A percentile compares a stretch with the other conserved stretches of the same genome.
Conservation (phyloP, 192 early-diverging fungal genomes). For the Backusella parvicylindrica region DNA sequence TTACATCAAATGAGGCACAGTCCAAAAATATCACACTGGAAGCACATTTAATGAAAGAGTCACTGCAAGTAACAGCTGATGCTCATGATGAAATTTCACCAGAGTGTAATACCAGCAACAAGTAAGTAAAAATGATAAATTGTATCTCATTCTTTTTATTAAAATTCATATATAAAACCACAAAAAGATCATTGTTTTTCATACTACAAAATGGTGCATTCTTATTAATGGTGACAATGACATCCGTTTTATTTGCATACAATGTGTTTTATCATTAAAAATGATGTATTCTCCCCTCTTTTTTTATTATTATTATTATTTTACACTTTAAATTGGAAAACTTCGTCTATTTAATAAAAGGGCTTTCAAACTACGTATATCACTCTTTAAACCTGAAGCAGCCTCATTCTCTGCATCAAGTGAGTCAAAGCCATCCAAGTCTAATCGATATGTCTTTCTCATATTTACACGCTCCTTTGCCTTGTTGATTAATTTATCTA, state of each 20-base stretch:
- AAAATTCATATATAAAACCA: background rate
- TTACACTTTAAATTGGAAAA: constrained; percentile 27
- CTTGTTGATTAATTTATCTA: background rate
- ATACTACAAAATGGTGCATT: background rate
- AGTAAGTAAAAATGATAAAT: background rate
- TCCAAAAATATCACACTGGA: background rate
- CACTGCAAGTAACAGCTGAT: background rate
- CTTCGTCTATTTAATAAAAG: constrained; percentile 46
- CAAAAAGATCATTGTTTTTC: background rate
- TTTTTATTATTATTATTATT: background rate
- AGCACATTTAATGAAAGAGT: background rate
- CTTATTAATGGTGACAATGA: background rate
- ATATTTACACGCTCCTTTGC: constrained; percentile 1
- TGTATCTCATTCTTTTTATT: too few species aligned
- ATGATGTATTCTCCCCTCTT: background rate
- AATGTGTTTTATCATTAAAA: background rate
- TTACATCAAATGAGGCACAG: background rate
- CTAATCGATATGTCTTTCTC: background rate
- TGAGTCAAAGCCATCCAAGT: background rate
- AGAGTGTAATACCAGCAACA: background rate
- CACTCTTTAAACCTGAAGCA: constrained; percentile 40
- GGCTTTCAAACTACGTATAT: constrained; percentile 47
- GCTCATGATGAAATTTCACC: background rate
- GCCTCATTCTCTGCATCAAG: constrained; percentile 5
- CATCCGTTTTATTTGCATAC: background rate